Evolutionary conservation across 768 basidiomycete genomes (phyloP).

Genomic region (Suillus spraguei): DNA sequence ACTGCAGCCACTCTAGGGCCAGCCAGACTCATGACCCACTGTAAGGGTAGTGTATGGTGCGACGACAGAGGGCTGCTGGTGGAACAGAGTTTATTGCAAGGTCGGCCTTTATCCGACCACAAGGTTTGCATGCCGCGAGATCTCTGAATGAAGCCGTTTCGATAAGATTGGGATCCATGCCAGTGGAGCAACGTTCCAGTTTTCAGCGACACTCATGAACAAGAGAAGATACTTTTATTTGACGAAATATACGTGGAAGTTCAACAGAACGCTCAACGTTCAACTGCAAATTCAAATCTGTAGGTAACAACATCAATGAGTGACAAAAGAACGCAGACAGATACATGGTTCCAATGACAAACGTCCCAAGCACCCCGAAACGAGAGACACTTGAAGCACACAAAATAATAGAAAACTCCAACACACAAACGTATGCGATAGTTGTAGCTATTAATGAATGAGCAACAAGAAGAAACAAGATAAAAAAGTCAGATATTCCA

Average conservation of each 20-base stretch:
- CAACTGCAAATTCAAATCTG: background rate
- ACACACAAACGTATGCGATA: background rate
- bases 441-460: constrained; percentile 8
- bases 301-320: background rate
- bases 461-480: background rate
- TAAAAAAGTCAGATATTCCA: constrained; percentile 1
- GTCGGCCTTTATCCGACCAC: too few relatives aligned
- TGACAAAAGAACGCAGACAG: constrained; percentile 6
- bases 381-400: constrained; percentile 9
- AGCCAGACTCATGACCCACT: too few relatives aligned
- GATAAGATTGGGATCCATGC: too few relatives aligned
- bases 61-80: too few relatives aligned
- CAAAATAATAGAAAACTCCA: background rate
- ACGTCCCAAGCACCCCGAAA: background rate
- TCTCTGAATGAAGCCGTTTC: too few relatives aligned
- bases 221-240: background rate
- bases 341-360: background rate
- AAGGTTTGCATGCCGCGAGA: too few relatives aligned
- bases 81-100: too few relatives aligned
- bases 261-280: background rate
- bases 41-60: too few relatives aligned
- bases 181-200: background rate
- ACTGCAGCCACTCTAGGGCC: too few relatives aligned
- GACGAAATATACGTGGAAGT: background rate
- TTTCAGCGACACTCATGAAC: background rate